phyloP scores from a whole-genome alignment of 176 grass and related monocot species.

The Calamus simplicifolius region DNA sequence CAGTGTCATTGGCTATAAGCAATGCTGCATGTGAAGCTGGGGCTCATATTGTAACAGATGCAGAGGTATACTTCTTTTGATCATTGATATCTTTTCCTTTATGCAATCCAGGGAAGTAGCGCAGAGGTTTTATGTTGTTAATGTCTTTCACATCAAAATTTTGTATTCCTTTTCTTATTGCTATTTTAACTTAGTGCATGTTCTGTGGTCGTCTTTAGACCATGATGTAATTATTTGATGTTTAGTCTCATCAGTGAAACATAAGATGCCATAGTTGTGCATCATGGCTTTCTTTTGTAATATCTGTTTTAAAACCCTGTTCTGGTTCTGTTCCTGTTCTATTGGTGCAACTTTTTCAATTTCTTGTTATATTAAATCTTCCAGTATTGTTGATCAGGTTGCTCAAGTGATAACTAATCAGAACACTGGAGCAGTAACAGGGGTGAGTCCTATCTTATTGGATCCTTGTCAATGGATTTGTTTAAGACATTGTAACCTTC shows the following conservation, averaged over 20 bases:
- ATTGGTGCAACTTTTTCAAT: too few species aligned
- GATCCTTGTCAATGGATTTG: not conserved
- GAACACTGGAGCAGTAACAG: slow-evolving; percentile 45
- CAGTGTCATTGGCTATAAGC: slow-evolving; percentile 87
- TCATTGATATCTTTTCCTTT: not conserved
- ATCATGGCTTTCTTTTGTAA: too few species aligned
- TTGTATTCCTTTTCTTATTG: too few species aligned
- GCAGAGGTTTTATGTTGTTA: too few species aligned
- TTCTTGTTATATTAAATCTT: slow-evolving; percentile 25
- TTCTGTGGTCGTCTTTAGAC: too few species aligned
- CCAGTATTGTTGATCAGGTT: slow-evolving; percentile 53
- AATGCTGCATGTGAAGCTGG: slow-evolving; percentile 96
- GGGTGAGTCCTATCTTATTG: slow-evolving; percentile 49
- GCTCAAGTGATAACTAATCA: slow-evolving; percentile 53
- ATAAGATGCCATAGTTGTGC: too few species aligned
- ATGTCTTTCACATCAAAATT: too few species aligned
- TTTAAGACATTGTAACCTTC: not conserved
- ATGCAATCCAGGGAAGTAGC: not conserved
- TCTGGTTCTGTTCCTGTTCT: too few species aligned
- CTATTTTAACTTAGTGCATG: too few species aligned
- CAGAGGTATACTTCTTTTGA: slow-evolving; percentile 37
- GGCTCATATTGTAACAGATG: slow-evolving; percentile 75
- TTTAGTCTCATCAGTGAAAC: too few species aligned
- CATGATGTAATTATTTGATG: too few species aligned
- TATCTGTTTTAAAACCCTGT: too few species aligned